Percentiles rank a stretch among this genome's conserved stretches.
phyloP scores from a whole-genome alignment of 176 grass and related monocot genomes.

The Microstegium vimineum region DNA sequence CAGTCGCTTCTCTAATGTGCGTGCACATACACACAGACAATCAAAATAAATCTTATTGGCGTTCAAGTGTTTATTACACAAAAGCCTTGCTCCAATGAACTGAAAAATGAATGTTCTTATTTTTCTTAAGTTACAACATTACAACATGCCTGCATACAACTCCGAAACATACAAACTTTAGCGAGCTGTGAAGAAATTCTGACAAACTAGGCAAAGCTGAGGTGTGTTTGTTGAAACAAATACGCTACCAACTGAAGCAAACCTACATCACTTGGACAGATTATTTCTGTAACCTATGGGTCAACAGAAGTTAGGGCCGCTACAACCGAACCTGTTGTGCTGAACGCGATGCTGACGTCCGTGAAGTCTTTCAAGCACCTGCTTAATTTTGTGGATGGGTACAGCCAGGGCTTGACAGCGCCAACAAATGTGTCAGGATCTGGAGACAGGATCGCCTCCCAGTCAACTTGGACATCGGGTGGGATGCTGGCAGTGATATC shows the following conservation, averaged over 20 bases:
- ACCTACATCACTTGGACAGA: constrained; percentile 13
- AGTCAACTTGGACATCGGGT: constrained; percentile 71
- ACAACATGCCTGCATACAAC: constrained; percentile 12
- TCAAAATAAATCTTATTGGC: too few relatives aligned
- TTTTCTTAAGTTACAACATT: constrained; percentile 17
- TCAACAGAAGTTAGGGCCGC: constrained; percentile 73
- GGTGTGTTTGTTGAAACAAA: constrained; percentile 9
- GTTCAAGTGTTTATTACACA: constrained; percentile 12
- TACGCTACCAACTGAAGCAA: not conserved
- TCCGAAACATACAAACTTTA: not conserved
- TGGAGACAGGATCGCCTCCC: constrained; percentile 84
- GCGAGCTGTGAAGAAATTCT: not conserved
- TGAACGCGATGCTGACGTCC: constrained; percentile 58
- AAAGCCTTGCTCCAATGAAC: not conserved
- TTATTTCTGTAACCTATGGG: constrained; percentile 17
- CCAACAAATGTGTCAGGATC: constrained; percentile 52
- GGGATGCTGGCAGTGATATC: constrained; percentile 74
- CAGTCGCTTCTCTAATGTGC: too few relatives aligned
- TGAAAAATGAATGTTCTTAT: constrained; percentile 13
- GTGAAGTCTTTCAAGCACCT: constrained; percentile 64
- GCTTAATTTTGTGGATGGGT: constrained; percentile 66
- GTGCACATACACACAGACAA: too few relatives aligned
- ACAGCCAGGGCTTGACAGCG: constrained; percentile 67
- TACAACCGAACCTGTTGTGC: constrained; percentile 76
- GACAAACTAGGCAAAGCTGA: not conserved